Percentiles rank a stretch among this genome's conserved stretches.
Conservation (phyloP, 495 filamentous ascomycete species). For the Daldinia vernicosa region DNA sequence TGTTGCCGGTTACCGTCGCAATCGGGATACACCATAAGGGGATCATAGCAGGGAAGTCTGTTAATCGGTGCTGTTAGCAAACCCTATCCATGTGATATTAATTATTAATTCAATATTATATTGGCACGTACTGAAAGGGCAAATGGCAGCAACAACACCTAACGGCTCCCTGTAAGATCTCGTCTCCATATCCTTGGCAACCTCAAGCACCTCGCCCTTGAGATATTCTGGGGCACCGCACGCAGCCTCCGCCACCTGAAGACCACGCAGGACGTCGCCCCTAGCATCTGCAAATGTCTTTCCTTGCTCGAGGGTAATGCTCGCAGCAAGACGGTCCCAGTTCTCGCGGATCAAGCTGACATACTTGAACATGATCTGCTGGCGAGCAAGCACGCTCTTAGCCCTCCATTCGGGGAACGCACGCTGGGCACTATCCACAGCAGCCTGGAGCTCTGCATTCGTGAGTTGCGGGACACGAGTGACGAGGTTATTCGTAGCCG, state of each 20-base stretch:
- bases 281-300: conserved; percentile 97
- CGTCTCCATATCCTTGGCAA: conserved; percentile 99
- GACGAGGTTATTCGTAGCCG: conserved; percentile 96
- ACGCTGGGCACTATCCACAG: conserved; percentile 85
- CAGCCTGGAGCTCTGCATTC: conserved; percentile 85
- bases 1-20: conserved; percentile 94
- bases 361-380: conserved; percentile 98
- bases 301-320: conserved; percentile 96
- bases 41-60: conserved; percentile 99
- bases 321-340: conserved; percentile 95
- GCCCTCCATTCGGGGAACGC: conserved; percentile 89
- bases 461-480: conserved; percentile 98
- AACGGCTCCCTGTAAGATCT: conserved; percentile 90
- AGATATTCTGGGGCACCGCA: conserved; percentile 94
- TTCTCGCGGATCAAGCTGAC: conserved; percentile 88
- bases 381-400: conserved; percentile 82
- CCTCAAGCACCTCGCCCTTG: conserved; percentile 93
- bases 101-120: not conserved
- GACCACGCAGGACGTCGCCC: conserved; percentile 92
- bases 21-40: conserved; percentile 97
- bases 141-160: conserved; percentile 95
- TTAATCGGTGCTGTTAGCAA: conserved; percentile 29
- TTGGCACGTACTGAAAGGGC: conserved; percentile 86
- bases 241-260: conserved; percentile 97
- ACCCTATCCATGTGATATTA: not conserved